Conservation (phyloP, 345 rosid species). For the Schrenkiella parvula region DNA sequence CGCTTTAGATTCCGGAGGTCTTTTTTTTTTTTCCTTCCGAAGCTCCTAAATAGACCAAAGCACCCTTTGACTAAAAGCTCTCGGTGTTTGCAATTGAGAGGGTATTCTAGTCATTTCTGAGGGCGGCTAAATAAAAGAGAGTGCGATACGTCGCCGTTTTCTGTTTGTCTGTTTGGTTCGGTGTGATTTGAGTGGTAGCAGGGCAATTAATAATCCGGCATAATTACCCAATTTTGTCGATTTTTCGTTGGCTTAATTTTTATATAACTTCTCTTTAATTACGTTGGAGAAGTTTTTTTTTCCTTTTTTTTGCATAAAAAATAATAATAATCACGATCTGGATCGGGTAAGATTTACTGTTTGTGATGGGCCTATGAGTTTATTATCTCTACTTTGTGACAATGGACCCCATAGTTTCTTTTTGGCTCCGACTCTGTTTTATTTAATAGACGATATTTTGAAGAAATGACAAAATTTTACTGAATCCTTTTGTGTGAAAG, state of each 20-base stretch:
- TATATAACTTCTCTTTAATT: no score
- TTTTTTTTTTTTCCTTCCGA: not conserved
- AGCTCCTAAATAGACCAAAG: not conserved
- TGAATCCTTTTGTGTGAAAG: no score
- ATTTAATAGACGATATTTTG: not conserved
- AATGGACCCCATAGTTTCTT: slow-evolving; percentile 12
- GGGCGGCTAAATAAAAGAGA: not conserved
- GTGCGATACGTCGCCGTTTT: not conserved
- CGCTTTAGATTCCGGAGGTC: not conserved
- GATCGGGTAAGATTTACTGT: slow-evolving; percentile 3
- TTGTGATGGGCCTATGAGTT: slow-evolving; percentile 13
- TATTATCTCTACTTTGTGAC: not conserved
- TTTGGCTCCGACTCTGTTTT: not conserved
- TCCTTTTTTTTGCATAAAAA: not conserved
- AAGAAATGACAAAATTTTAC: not conserved
- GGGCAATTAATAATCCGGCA: no score
- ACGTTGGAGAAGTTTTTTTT: not conserved
- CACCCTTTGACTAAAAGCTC: not conserved
- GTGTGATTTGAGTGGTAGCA: no score
- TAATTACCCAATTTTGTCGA: no score
- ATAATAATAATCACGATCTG: not conserved
- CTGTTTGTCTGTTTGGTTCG: not conserved
- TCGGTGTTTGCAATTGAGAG: not conserved
- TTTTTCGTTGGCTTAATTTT: no score
- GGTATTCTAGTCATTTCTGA: not conserved